phyloP scores from a whole-genome alignment of 768 basidiomycete species.

The Pluteus cervinus region DNA sequence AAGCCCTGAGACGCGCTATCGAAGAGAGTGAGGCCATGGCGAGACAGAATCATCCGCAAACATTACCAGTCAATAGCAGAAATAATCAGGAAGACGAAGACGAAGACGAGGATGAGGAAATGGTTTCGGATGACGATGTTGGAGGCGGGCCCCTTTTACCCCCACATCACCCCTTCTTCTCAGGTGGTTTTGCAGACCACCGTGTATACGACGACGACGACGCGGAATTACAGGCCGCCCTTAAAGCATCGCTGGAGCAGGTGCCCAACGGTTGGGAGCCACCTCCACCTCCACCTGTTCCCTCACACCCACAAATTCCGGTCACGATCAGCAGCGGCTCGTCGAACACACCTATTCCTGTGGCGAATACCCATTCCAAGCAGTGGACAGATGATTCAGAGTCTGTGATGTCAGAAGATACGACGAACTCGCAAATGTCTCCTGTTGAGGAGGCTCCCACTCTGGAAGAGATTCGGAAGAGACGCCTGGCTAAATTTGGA shows the following conservation, averaged over 20 bases:
- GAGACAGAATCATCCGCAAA: no score
- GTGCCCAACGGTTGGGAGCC: slow-evolving; percentile 47
- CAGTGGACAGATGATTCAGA: slow-evolving; percentile 28
- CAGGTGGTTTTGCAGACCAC: no score
- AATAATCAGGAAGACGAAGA: slow-evolving; percentile 11
- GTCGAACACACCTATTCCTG: not conserved
- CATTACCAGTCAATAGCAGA: no score
- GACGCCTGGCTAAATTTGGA: slow-evolving; percentile 62
- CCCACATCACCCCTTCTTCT: slow-evolving; percentile 5
- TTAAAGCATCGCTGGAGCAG: slow-evolving; percentile 73
- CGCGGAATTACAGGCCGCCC: slow-evolving; percentile 79
- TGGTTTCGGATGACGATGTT: slow-evolving; percentile 16
- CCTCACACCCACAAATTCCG: not conserved
- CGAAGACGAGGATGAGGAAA: slow-evolving; percentile 15
- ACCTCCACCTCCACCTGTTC: slow-evolving; percentile 17
- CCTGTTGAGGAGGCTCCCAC: slow-evolving; percentile 30
- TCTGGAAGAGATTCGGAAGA: slow-evolving; percentile 62
- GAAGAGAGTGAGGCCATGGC: slow-evolving; percentile 53
- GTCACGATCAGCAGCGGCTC: not conserved
- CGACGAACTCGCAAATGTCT: slow-evolving; percentile 13
- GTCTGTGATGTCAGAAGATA: slow-evolving; percentile 32
- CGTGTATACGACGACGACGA: slow-evolving; percentile 84
- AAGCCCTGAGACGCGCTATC: slow-evolving; percentile 51
- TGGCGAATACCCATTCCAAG: not conserved
- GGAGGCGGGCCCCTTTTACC: slow-evolving; percentile 2